These are phyloP conservation scores for Mollisia scopiformis DNA, from an alignment of 2,329 filamentous ascomycete species.

Conservation along the genomic window DNA sequence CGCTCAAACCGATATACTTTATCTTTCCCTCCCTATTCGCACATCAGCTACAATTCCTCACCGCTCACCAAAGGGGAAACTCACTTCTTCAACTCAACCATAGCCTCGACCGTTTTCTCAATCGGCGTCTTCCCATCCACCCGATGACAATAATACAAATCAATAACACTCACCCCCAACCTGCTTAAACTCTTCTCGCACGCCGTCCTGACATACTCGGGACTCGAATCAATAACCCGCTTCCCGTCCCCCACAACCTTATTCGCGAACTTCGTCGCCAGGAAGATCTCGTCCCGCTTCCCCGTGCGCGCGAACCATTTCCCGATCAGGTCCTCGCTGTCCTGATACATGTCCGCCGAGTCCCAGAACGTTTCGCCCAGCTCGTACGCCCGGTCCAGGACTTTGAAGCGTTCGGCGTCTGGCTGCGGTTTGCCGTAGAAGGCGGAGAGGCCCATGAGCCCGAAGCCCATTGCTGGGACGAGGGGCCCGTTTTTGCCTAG, in stretches of 20 bases:
- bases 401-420: conserved; percentile 41
- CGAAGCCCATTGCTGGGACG: conserved; percentile 31
- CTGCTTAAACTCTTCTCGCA: conserved; percentile 44
- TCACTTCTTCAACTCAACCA: conserved; percentile 42
- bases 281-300: conserved; percentile 51
- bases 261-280: conserved; percentile 54
- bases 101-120: conserved; percentile 46
- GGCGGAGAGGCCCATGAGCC: conserved; percentile 27
- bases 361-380: conserved; percentile 45
- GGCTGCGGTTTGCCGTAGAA: conserved; percentile 20
- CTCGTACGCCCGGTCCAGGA: conserved; percentile 44
- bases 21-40: conserved; percentile 52
- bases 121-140: conserved; percentile 44
- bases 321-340: conserved; percentile 32
- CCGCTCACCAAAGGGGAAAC: not conserved
- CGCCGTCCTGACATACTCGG: conserved; percentile 45
- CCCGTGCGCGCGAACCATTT: conserved; percentile 43
- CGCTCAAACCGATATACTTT: conserved; percentile 57
- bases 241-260: conserved; percentile 9
- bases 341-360: conserved; percentile 42
- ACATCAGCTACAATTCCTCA: not conserved
- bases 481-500: conserved; percentile 32
- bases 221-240: conserved; percentile 38
- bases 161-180: conserved; percentile 45
- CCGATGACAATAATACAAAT: conserved; percentile 41